These are phyloP conservation scores for Tetraselmis striata DNA, from an alignment of 139 green algal species.

Conservation along the genomic window DNA sequence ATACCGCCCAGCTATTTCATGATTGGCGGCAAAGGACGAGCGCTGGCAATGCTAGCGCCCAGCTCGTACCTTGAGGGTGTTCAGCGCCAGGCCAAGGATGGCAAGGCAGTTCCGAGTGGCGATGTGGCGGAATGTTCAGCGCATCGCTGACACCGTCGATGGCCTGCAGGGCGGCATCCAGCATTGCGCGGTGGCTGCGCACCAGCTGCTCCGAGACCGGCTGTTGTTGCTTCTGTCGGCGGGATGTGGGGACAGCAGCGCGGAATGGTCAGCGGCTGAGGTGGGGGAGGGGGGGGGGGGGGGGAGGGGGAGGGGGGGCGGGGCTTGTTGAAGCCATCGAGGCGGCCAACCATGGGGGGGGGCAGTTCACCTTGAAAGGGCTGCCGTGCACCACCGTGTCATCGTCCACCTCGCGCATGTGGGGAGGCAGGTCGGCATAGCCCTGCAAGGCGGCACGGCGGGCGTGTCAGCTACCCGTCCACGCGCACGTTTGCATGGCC, in stretches of 20 bases:
- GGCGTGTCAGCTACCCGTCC: no score
- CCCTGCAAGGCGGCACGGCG: no score
- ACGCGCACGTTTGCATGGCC: background rate
- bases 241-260: no score
- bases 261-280: no score
- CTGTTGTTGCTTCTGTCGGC: no score
- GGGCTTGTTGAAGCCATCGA: no score
- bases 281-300: no score
- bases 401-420: constrained; percentile 46
- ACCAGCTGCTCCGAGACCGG: background rate
- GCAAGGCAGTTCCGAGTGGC: background rate
- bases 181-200: background rate
- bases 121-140: background rate
- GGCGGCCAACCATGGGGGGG: no score
- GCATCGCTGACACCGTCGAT: background rate
- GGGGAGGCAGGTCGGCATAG: constrained; percentile 53
- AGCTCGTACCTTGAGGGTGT: background rate
- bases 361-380: background rate
- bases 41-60: no score
- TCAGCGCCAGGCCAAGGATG: background rate
- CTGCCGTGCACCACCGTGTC: constrained; percentile 1
- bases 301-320: no score
- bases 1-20: no score
- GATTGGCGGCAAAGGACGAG: no score
- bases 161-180: background rate